Evolutionary conservation across 2,329 filamentous ascomycete genomes (phyloP), one percentile per base, ranked within the genome.

Genomic region (Phoma sp.): DNA sequence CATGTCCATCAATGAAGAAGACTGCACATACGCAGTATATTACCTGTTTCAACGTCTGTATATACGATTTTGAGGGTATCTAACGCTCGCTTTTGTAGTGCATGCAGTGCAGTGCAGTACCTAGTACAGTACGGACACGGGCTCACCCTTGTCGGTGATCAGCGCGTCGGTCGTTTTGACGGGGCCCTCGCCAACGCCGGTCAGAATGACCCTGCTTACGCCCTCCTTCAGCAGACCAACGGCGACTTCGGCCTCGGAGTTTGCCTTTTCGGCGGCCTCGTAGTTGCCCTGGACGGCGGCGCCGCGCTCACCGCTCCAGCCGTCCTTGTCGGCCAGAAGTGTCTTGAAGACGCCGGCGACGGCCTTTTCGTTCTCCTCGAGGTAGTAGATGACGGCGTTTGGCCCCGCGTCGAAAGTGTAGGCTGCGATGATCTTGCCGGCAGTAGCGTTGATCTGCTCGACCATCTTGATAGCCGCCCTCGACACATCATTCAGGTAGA

Each of bases 321-420:
- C 91, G 7, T 84, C 82, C n/a, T 88, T 82, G 23, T 80, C 75
- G 1, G 77, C 80, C 20, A 93, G 73, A 15, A 90, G 80, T 32
- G 80, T 78, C 78, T 91, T 90, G 77, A 99, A 90, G 0, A 87
- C 84, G 7, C 92, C 93, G 0, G 92, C 85, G 3, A 98, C 88
- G 3, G 83, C 76, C 34, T 83, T 82, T 59, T 87, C 83, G 64
- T 96, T 85, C 80, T 93, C 83, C 72, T 93, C 90, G 33, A 93
- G 84, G 72, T 96, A 98, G 81, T 99, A 99, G 43, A 99, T 87
- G 43, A 99, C 96, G 33, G 92, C 92, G 77, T 99, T 99, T 48
- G 95, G 95, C 46, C 95, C 95, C 0, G 95, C 95, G 72, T 99
- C 95, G 69, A 98, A 99, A 0, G 95, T 99, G 76, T 99, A 99